phyloP scores from a whole-genome alignment of 164 flowering plant species.

The Annona squamosa region DNA sequence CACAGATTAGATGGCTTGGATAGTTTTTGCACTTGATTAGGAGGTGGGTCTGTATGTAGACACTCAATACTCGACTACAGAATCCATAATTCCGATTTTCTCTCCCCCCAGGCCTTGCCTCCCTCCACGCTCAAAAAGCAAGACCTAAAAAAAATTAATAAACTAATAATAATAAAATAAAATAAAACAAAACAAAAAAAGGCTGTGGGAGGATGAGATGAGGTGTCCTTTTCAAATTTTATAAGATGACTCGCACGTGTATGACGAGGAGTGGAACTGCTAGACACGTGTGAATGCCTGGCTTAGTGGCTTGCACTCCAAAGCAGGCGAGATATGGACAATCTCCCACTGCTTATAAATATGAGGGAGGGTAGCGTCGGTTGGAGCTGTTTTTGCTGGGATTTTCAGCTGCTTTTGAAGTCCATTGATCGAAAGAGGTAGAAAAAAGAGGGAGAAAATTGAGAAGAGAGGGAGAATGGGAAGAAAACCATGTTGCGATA shows the following conservation, averaged over 20 bases:
- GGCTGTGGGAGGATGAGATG: background rate
- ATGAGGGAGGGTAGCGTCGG: background rate
- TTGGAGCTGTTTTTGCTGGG: background rate
- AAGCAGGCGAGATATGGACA: background rate
- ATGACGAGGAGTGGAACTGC: background rate
- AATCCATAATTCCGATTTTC: background rate
- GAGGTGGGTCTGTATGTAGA: background rate
- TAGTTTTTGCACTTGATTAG: background rate
- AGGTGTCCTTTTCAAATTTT: background rate
- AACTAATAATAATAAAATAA: too few species aligned
- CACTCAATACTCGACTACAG: background rate
- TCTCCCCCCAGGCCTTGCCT: background rate
- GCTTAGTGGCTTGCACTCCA: background rate
- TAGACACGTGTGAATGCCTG: background rate
- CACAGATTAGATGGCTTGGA: background rate
- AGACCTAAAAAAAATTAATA: background rate
- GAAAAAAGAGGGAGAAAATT: background rate
- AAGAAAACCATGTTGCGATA: conserved; percentile 74
- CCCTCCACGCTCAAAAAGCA: background rate
- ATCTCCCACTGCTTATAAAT: background rate
- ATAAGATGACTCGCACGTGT: background rate
- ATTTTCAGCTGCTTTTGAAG: background rate
- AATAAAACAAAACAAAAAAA: background rate
- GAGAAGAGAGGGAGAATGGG: conserved; percentile 33
- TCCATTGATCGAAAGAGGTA: background rate